phyloP scores from a whole-genome alignment of 768 basidiomycete species.

The Macrolepiota fuliginosa region DNA sequence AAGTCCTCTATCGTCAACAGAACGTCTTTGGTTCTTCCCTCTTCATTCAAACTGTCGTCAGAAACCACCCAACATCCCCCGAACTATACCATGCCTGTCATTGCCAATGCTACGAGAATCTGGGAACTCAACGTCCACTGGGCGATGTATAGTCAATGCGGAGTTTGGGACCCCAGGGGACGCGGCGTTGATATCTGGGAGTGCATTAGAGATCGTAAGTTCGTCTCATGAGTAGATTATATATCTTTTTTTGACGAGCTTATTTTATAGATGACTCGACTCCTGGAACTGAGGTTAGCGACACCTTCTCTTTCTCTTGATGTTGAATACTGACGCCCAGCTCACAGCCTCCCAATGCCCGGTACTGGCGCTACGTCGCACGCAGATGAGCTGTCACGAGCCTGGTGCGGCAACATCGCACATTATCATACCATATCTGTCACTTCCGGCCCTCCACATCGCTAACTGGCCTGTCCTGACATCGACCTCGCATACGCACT shows the following conservation, averaged over 20 bases:
- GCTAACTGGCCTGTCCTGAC: background rate
- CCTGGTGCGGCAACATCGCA: background rate
- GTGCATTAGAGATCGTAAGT: slow-evolving; percentile 67
- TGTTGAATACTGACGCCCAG: background rate
- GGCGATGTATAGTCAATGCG: slow-evolving; percentile 64
- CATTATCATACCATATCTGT: background rate
- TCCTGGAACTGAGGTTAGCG: slow-evolving; percentile 41
- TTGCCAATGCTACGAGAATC: slow-evolving; percentile 64
- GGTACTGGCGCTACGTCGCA: slow-evolving; percentile 48
- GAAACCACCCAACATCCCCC: slow-evolving; percentile 2
- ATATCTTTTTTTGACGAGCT: slow-evolving; percentile 5
- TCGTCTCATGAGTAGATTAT: slow-evolving; percentile 4
- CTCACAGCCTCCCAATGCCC: slow-evolving; percentile 34
- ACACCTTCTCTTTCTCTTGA: background rate
- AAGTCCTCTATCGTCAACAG: slow-evolving; percentile 2
- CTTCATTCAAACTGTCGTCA: slow-evolving; percentile 7
- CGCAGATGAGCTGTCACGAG: slow-evolving; percentile 31
- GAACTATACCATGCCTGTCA: slow-evolving; percentile 39
- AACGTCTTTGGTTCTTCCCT: background rate
- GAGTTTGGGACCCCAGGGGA: slow-evolving; percentile 65
- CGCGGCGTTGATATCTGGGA: slow-evolving; percentile 77
- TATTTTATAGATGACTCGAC: slow-evolving; percentile 53
- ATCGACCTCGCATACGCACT: background rate
- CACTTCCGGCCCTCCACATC: background rate
- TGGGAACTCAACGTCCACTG: slow-evolving; percentile 72